Evolutionary conservation across 345 rosid genomes (phyloP), one percentile per base, ranked within the genome.

Genomic region (Eucalyptus virginea): DNA sequence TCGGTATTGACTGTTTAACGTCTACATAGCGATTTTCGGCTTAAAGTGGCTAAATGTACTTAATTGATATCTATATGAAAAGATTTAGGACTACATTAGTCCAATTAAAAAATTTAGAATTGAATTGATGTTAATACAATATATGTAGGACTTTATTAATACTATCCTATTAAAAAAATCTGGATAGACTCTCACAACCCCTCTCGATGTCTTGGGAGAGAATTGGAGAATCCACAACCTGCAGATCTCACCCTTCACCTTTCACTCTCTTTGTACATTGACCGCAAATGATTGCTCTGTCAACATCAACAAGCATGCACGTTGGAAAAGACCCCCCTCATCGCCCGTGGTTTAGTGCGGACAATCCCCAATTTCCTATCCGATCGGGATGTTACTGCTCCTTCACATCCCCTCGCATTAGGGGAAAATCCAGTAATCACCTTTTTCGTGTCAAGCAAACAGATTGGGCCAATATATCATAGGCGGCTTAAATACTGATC

Each of bases 1-100:
- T 56, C 0, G 0, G 6, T 9, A 23, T 10, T 24, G 13, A 23
- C 0, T 10, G 1, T 56, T 30, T 1, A 56, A 56, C 1, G 1
- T 10, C 1, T 23, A 9, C 6, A 23, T 56, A 23, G 0, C 6
- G 1, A 56, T 56, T 56, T 56, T 24, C 3, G 2, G 30, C 6
- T 24, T 56, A 56, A 56, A 56, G 2, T 56, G 30, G 3, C 62
- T 56, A 56, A 19, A 56, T 56, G 5, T 23, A 56, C 30, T 24
- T 23, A 56, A 56, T 56, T 23, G 13, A 56, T 56, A 10, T 56
- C 13, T 23, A 24, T 52, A 15, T 52, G 13, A 56, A 56, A 56
- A 56, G 6, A 5, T 56, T 56, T 23, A 56, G 12, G 3, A 56
- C 9, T 56, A 56, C 5, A 56, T 56, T 23, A 24, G 2, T 56